These are phyloP conservation scores for Allium cepa DNA, from an alignment of 106 monocot species.

Conservation along the genomic window DNA sequence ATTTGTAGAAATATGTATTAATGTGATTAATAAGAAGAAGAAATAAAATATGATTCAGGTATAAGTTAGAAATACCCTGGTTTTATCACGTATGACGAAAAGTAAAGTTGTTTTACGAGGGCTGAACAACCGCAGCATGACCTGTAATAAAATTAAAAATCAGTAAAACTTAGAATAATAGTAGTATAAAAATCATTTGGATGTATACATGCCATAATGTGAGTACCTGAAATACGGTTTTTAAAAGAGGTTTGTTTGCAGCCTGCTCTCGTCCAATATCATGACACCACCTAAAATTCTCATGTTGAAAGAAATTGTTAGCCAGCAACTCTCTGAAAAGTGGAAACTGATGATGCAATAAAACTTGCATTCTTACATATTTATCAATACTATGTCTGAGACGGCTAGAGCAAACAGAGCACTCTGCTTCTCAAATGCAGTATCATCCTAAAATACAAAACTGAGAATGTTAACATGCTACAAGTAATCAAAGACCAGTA, in stretches of 20 bases:
- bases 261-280: slow-evolving; percentile 98
- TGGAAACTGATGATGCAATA: neutral
- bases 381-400: slow-evolving; percentile 94
- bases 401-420: slow-evolving; percentile 95
- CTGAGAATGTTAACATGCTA: neutral
- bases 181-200: neutral
- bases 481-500: neutral
- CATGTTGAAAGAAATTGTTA: neutral
- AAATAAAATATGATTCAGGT: slow-evolving; percentile 2
- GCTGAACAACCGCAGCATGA: slow-evolving; percentile 95
- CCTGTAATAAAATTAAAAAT: slow-evolving; percentile 36
- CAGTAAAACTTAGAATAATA: slow-evolving; percentile 10
- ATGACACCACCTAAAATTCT: slow-evolving; percentile 81
- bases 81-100: slow-evolving; percentile 98
- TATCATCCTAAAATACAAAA: slow-evolving; percentile 77
- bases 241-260: slow-evolving; percentile 96
- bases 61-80: slow-evolving; percentile 35
- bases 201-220: slow-evolving; percentile 3
- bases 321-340: neutral
- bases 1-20: neutral
- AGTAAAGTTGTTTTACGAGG: slow-evolving; percentile 93
- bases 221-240: slow-evolving; percentile 94
- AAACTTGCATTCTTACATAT: slow-evolving; percentile 58
- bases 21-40: neutral
- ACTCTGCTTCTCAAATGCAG: slow-evolving; percentile 98